These are phyloP conservation scores for Wallacemonas sp. DNA, from an alignment of 208 protist genomes.

Conservation along the genomic window DNA sequence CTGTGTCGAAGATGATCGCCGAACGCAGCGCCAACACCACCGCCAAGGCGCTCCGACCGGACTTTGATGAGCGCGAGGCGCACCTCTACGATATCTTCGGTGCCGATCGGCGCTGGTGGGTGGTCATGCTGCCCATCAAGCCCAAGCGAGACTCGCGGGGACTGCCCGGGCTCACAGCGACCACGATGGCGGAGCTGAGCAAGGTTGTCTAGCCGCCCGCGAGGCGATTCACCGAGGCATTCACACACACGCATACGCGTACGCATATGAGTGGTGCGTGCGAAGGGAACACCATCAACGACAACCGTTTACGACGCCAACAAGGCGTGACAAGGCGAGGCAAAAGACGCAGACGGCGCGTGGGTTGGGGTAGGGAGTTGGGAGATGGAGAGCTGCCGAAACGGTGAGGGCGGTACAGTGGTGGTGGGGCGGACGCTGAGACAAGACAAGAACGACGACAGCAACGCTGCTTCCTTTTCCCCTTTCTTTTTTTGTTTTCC, in stretches of 20 bases:
- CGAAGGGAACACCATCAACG: too few relatives aligned
- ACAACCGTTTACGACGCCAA: too few relatives aligned
- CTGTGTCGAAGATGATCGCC: slow-evolving; percentile 39
- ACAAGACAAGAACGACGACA: not conserved
- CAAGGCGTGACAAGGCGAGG: too few relatives aligned
- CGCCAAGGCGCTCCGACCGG: slow-evolving; percentile 11
- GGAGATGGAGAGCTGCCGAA: too few relatives aligned
- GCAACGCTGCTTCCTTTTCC: not conserved
- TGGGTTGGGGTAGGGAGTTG: too few relatives aligned
- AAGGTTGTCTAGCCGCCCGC: slow-evolving; percentile 1
- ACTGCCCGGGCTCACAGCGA: slow-evolving; percentile 3
- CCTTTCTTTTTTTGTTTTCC: slow-evolving; percentile 10
- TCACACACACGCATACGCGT: too few relatives aligned
- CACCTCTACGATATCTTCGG: slow-evolving; percentile 66
- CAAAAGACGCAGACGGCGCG: too few relatives aligned
- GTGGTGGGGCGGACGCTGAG: too few relatives aligned
- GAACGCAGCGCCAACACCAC: slow-evolving; percentile 14
- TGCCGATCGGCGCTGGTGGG: slow-evolving; percentile 54
- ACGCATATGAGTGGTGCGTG: too few relatives aligned
- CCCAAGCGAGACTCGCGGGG: slow-evolving; percentile 26
- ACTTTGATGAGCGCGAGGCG: slow-evolving; percentile 14
- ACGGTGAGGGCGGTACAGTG: too few relatives aligned
- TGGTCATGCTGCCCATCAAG: slow-evolving; percentile 39
- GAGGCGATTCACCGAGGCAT: too few relatives aligned
- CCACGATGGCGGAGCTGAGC: not conserved